Evolutionary conservation across 208 protist species (phyloP), one percentile per base, ranked within the genome.

Genomic region (Acanthamoeba rhysodes): DNA sequence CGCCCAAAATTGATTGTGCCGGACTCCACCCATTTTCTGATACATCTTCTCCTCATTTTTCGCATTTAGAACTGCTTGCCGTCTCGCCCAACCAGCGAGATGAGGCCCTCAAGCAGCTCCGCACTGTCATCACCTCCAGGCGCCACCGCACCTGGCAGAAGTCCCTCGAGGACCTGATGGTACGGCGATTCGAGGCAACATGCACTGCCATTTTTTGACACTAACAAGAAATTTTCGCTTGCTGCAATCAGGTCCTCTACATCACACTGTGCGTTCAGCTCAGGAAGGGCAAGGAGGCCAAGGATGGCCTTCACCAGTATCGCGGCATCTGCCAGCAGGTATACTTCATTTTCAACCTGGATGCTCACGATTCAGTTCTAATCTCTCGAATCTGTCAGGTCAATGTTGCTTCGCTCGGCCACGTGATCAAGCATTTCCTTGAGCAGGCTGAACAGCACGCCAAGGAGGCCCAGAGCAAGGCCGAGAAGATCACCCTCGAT

Each of bases 281-380:
- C 12, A 57, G 95, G 18, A 18, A 84, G 96, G 55, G 72, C 37
- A 70, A 87, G 41, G 37, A 74, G 29, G 96, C 96, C 45, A 98
- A 97, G 95, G 98, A 98, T 94, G 98, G 96, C 34, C 96, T 98
- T 16, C 96, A 98, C 85, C 96, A 98, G 90, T 98, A 97, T 96
- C 96, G 97, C 68, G 84, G 95, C 16, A 97, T 98, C 48, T 97
- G 95, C 84, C 97, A 85, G 95, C 64, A 70, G 34, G 55, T 92
- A 14, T 9, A 66, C 16, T 53, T 29, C 72, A 72, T 76, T 16
- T 8, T 27, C 45, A 4, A 12, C 70, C 50, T 12, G n/a, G 18
- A 34, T 92, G 10, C 80, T 90, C 34, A 16, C 92, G 18, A 34
- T 45, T 45, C 16, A 2, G 7, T 62, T 62, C 55, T 62, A 18